These are phyloP conservation scores for Talaromyces borbonicus DNA, from an alignment of 495 filamentous ascomycete species.

Conservation along the genomic window DNA sequence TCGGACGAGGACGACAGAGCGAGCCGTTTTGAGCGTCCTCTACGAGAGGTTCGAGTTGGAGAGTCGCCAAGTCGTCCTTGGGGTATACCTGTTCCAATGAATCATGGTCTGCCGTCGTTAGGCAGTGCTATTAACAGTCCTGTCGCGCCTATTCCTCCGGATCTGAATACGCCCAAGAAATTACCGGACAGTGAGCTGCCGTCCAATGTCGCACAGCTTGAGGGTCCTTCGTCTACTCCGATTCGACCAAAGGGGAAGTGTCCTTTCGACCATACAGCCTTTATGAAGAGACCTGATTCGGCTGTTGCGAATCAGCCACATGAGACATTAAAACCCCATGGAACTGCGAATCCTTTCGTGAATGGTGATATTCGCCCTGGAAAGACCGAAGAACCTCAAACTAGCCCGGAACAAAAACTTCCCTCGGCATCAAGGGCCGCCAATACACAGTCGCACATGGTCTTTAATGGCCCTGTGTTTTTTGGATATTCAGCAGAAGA, in stretches of 20 bases:
- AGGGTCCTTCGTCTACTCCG: constrained; percentile 11
- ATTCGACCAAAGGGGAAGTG: constrained; percentile 29
- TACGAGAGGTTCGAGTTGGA: constrained; percentile 76
- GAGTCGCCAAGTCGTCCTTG: constrained; percentile 86
- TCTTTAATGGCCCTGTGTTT: constrained; percentile 83
- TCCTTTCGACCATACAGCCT: constrained; percentile 35
- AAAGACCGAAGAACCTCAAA: no score
- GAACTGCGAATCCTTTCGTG: no score
- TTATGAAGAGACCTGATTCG: constrained; percentile 14
- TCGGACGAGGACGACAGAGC: constrained; percentile 31
- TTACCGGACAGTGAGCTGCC: constrained; percentile 7
- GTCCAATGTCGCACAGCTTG: constrained; percentile 5
- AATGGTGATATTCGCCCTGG: background rate
- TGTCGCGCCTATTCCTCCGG: constrained; percentile 14
- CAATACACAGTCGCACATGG: constrained; percentile 44
- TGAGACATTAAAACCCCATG: no score
- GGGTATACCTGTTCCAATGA: constrained; percentile 70
- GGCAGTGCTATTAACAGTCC: constrained; percentile 16
- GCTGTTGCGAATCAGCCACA: no score
- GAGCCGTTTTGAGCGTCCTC: constrained; percentile 62
- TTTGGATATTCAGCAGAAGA: constrained; percentile 79
- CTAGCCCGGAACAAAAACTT: background rate
- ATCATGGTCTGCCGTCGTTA: constrained; percentile 12
- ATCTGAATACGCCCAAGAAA: constrained; percentile 9
- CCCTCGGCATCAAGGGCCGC: background rate